Conservation (phyloP, 2,329 filamentous ascomycete species). For the Fusarium lyarnte region DNA sequence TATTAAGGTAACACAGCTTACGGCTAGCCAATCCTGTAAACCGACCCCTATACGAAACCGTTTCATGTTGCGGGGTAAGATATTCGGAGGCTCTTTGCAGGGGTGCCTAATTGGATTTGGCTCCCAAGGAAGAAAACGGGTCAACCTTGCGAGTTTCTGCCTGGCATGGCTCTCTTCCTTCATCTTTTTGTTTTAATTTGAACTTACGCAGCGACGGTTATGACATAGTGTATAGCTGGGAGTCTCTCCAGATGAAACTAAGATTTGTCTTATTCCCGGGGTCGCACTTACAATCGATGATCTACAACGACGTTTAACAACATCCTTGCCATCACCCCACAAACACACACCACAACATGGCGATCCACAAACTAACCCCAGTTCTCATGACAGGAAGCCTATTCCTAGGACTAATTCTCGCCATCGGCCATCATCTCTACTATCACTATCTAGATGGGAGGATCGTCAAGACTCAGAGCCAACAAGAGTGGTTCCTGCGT, state of each 20-base stretch:
- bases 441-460: not conserved
- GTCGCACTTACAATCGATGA: no score
- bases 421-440: conserved; percentile 11
- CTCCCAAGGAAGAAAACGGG: not conserved
- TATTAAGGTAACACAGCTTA: no score
- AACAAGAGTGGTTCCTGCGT: conserved; percentile 26
- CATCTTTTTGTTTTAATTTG: rapidly evolving
- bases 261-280: rapidly evolving
- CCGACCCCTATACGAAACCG: rapidly evolving
- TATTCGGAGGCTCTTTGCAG: not conserved
- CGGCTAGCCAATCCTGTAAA: no score
- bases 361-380: not conserved
- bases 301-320: no score
- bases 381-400: conserved; percentile 2
- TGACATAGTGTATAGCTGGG: rapidly evolving
- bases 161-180: not conserved
- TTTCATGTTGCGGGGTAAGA: not conserved
- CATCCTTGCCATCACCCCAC: no score
- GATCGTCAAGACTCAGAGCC: not conserved
- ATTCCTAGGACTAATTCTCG: not conserved
- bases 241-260: rapidly evolving
- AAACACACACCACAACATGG: not conserved
- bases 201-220: rapidly evolving
- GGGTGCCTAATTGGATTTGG: not conserved
- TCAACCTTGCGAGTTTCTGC: not conserved